Evolutionary conservation across 2,329 filamentous ascomycete species (phyloP), one percentile per base, ranked within the genome.

Genomic region (Emergomyces orientalis): DNA sequence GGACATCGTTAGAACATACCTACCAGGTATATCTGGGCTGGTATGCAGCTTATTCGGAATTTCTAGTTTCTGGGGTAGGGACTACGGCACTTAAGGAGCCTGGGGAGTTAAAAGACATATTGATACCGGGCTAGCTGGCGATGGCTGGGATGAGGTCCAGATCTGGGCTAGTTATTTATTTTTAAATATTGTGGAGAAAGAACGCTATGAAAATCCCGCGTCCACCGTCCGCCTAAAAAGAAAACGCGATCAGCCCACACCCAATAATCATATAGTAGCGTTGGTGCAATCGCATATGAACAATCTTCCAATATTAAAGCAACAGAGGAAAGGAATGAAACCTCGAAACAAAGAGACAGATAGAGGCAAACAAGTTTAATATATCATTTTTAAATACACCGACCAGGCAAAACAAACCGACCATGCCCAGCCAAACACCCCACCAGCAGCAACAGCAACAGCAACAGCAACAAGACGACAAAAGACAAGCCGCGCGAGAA

Each of bases 401-500:
- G 32, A 32, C 32, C 39, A 45, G n/a, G 41, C 14, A 43, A 17
- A 13, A 19, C 14, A 17, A 43, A n/a, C 14, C 22, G 17, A 45
- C 39, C 55, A 58, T 58, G 55, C 55, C 55, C 55, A 7, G 9
- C 55, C 55, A 43, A 45, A 37, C 55, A 19, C 14, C 13, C 14
- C 41, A 19, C 51, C 51, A 54, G 25, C 27, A 30, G 0, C 51
- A 54, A 11, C 49, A 52, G 2, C n/a, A n/a, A n/a, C 49, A 52
- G 13, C 54, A 56, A 11, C 55, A 58, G 14, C 74, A 77, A 67
- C 72, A 73, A 59, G 76, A 78, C 41, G 75, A 77, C 59, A 81
- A 81, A 70, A 76, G 77, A 62, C 77, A 79, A 72, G 79, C 78
- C 25, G 79, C 79, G 54, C 75, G 78, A 54, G 79, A 81, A 69